Evolutionary conservation across 1,139 yeast species (phyloP).

Genomic region (Diutina rugosa): DNA sequence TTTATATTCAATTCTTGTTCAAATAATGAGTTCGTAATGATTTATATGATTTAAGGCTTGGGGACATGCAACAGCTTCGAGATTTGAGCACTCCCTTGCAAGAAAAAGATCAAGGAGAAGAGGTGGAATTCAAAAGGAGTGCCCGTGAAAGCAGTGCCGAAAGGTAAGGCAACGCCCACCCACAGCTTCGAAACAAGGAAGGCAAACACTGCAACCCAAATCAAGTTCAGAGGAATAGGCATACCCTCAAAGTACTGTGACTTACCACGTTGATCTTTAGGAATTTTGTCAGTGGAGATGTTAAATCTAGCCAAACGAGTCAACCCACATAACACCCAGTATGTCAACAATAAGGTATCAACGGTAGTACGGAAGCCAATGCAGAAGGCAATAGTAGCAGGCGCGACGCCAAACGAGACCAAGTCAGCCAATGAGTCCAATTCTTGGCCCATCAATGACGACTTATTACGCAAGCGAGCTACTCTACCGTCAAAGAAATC

Average conservation of each 20-base stretch:
- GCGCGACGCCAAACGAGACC: constrained; percentile 85
- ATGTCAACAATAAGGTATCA: constrained; percentile 65
- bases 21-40: not conserved
- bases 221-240: constrained; percentile 83
- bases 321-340: constrained; percentile 87
- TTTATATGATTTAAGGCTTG: constrained; percentile 45
- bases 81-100: constrained; percentile 87
- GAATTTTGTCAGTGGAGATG: constrained; percentile 84
- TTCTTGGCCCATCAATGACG: constrained; percentile 94
- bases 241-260: constrained; percentile 83
- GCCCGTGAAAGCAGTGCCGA: constrained; percentile 44
- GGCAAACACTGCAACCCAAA: constrained; percentile 65
- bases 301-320: constrained; percentile 91
- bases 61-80: constrained; percentile 87
- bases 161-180: constrained; percentile 43
- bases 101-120: constrained; percentile 43
- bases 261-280: constrained; percentile 77
- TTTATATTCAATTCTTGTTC: constrained; percentile 57
- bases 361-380: constrained; percentile 78
- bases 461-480: constrained; percentile 84
- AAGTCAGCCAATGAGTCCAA: constrained; percentile 92
- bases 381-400: constrained; percentile 85
- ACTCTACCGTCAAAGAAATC: constrained; percentile 97
- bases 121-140: constrained; percentile 66
- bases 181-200: constrained; percentile 39